phyloP scores from a whole-genome alignment of 2,329 filamentous ascomycete species.

The Alternaria alternata region DNA sequence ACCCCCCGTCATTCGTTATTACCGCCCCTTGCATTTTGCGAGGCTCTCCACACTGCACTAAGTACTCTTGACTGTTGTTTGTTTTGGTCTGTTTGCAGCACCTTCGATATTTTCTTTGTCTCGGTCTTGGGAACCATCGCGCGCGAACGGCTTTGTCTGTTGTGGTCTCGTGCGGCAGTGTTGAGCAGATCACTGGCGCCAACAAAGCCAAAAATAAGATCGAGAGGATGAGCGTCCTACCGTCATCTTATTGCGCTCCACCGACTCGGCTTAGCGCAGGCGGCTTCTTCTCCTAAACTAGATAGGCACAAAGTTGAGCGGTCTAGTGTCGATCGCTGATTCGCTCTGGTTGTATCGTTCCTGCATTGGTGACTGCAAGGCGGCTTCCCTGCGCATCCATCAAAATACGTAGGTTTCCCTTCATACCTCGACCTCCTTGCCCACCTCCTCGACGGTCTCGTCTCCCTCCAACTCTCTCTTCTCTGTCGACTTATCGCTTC shows the following conservation, averaged over 20 bases:
- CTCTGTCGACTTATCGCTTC: conserved; percentile 62
- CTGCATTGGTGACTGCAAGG: conserved; percentile 28
- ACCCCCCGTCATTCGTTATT: conserved; percentile 19
- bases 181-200: conserved; percentile 6
- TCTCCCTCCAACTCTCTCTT: conserved; percentile 33
- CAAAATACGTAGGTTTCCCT: conserved; percentile 26
- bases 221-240: conserved; percentile 18
- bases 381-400: conserved; percentile 27
- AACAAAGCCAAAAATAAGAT: conserved; percentile 17
- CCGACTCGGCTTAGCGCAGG: conserved; percentile 25
- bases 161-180: conserved; percentile 3
- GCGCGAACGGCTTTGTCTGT: background rate
- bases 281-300: conserved; percentile 9
- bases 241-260: conserved; percentile 20
- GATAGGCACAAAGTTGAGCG: conserved; percentile 8
- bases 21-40: conserved; percentile 16
- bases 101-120: background rate
- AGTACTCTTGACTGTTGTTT: conserved; percentile 4
- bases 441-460: conserved; percentile 47
- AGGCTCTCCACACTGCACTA: conserved; percentile 6
- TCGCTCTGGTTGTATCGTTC: conserved; percentile 16
- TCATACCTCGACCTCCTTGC: conserved; percentile 31
- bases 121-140: conserved; percentile 2
- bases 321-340: conserved; percentile 10
- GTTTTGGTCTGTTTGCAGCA: background rate